Evolutionary conservation across 352 stramenopile species (phyloP).

Genomic region (Phytopythium montanum): DNA sequence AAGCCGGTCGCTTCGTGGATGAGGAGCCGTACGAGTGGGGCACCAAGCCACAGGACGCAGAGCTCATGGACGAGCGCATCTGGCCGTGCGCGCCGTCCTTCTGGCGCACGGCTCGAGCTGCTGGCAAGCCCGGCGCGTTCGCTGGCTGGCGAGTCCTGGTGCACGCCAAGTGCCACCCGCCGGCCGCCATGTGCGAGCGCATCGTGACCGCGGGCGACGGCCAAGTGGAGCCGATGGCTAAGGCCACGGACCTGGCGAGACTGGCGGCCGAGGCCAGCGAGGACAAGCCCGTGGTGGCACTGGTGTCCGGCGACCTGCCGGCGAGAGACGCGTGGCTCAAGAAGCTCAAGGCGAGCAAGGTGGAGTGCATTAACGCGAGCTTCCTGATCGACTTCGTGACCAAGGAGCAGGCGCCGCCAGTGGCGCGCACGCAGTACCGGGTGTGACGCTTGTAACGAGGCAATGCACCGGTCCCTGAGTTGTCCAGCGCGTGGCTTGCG

Average conservation of each 20-base stretch:
- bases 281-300: conserved; percentile 47
- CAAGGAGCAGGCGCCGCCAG: conserved; percentile 64
- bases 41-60: conserved; percentile 36
- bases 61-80: conserved; percentile 72
- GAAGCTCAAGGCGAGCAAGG: conserved; percentile 54
- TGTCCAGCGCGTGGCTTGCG: not conserved
- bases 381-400: conserved; percentile 87
- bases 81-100: conserved; percentile 55
- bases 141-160: conserved; percentile 70
- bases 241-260: conserved; percentile 41
- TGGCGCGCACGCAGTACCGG: conserved; percentile 45
- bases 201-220: conserved; percentile 59
- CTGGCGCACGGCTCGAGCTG: conserved; percentile 59
- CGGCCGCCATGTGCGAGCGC: conserved; percentile 78
- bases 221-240: conserved; percentile 52
- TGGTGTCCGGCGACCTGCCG: conserved; percentile 51
- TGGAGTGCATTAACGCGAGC: conserved; percentile 70
- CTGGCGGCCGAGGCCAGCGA: conserved; percentile 30
- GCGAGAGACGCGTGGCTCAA: conserved; percentile 68
- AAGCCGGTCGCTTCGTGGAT: conserved; percentile 63
- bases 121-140: conserved; percentile 51
- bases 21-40: conserved; percentile 77
- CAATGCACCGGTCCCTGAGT: not conserved
- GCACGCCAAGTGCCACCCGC: conserved; percentile 67
- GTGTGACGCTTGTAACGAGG: conserved; percentile 24